Evolutionary conservation across 2,329 filamentous ascomycete genomes (phyloP), one percentile per base, ranked within the genome.

Genomic region (Colletotrichum zoysiae): DNA sequence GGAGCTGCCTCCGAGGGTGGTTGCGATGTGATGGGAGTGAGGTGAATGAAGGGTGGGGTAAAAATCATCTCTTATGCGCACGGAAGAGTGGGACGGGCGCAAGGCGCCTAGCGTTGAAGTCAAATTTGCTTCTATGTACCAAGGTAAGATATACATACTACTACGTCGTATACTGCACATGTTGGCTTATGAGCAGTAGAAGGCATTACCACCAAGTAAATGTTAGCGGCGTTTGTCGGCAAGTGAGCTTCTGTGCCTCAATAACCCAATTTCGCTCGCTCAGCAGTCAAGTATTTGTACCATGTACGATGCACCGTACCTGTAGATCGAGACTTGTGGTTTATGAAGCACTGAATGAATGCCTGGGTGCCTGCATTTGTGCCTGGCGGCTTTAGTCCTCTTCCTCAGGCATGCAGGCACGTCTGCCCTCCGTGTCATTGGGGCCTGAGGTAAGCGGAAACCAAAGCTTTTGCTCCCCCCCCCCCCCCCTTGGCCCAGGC

Each of bases 1-100:
- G 65, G 65, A 60, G 56, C 38, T 44, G 20, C 42, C 40, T 61
- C 58, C 58, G 58, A 50, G n/a, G 14, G 40, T 48, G 16, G 44
- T 18, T 1, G 6, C 44, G 18, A 9, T 9, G 35, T 38, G 35
- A 11, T 38, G 35, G 1, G 8, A 11, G 35, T 38, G 11, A 38
- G 8, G 44, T 46, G 18, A 20, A 4, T 30, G 30, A 30, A 30
- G n/a, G 44, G 20, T 5, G 20, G 7, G 44, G 18, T 20, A 20
- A 14, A 53, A 38, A 42, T 60, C 26, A 16, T 61, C 18, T 56
- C 33, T 18, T 33, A 56, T 38, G 26, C 14, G 42, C 58, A 61
- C 58, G 20, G 58, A 44, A 48, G 42, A n/a, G 26, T 20, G 44
- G 23, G 18, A 23, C 26, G 58, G 42, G 58, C 58, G 58, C 40